Conservation (phyloP, 768 basidiomycete species). For the Naganishia antarctica region DNA sequence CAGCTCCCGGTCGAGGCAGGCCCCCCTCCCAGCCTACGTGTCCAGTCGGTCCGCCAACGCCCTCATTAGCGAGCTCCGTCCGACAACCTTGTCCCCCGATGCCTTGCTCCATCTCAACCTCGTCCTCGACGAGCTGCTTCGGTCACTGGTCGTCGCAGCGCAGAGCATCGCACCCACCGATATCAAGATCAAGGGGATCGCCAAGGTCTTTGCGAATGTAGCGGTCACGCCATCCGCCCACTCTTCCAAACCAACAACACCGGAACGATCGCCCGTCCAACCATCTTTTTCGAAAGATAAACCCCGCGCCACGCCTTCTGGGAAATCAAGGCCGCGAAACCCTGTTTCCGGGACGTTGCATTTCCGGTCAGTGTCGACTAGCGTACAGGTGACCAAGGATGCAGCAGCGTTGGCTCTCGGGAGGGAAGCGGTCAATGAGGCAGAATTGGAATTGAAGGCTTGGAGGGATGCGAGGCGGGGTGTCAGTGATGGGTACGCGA, state of each 20-base stretch:
- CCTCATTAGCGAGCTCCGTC: conserved; percentile 84
- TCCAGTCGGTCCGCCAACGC: conserved; percentile 79
- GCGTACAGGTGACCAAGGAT: conserved; percentile 25
- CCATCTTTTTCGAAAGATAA: background rate
- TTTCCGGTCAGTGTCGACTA: background rate
- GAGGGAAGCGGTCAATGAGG: conserved; percentile 86
- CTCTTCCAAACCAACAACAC: conserved; percentile 26
- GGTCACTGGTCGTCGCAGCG: conserved; percentile 31
- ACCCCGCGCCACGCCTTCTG: background rate
- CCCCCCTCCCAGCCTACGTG: conserved; percentile 55
- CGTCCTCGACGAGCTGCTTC: conserved; percentile 45
- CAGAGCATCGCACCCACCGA: conserved; percentile 41
- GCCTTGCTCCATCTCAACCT: conserved; percentile 57
- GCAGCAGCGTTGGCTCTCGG: conserved; percentile 57
- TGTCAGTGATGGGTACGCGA: conserved; percentile 19
- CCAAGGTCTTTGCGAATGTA: conserved; percentile 37
- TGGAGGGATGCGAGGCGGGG: conserved; percentile 51
- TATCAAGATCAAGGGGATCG: conserved; percentile 37
- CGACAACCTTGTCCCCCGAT: conserved; percentile 74
- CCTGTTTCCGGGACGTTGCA: background rate
- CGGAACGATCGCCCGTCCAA: conserved; percentile 1
- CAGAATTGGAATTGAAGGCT: conserved; percentile 82
- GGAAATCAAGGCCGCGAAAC: background rate
- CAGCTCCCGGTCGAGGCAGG: background rate
- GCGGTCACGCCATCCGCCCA: too few relatives aligned